Percentiles rank a stretch among this genome's conserved stretches.
Conservation (phyloP, 2,329 filamentous ascomycete species). For the Xylariaceae sp. region DNA sequence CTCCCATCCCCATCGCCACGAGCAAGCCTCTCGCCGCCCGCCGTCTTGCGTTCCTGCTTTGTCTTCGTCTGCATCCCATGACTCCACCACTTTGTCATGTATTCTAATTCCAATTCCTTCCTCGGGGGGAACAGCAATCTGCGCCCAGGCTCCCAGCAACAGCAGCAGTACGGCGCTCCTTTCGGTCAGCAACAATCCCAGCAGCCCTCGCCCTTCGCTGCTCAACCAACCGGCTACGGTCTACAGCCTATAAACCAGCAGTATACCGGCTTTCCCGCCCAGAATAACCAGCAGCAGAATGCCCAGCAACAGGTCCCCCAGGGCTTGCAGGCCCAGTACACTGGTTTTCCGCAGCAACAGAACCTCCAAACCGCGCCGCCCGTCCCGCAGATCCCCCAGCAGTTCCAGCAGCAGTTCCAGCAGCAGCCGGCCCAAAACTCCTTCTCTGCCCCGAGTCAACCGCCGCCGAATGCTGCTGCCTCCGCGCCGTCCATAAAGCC, state of each 20-base stretch:
- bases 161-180: constrained; percentile 49
- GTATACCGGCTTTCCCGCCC: constrained; percentile 58
- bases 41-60: too few species aligned
- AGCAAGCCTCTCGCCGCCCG: too few species aligned
- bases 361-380: constrained; percentile 59
- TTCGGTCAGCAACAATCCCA: constrained; percentile 45
- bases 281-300: constrained; percentile 37
- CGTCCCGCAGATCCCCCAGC: constrained; percentile 56
- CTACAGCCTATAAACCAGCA: constrained; percentile 54
- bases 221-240: constrained; percentile 58
- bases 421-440: constrained; percentile 44
- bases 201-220: constrained; percentile 52
- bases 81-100: constrained; percentile 56
- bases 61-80: constrained; percentile 3
- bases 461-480: constrained; percentile 42
- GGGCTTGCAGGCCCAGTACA: constrained; percentile 45
- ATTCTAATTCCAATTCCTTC: constrained; percentile 83
- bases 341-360: constrained; percentile 51
- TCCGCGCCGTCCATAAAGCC: constrained; percentile 55
- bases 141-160: constrained; percentile 60
- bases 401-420: constrained; percentile 56
- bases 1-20: too few species aligned
- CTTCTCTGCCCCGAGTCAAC: constrained; percentile 46
- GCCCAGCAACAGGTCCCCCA: constrained; percentile 39
- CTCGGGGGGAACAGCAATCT: constrained; percentile 74